Conservation (phyloP, 2,329 filamentous ascomycete species). For the Xylaria sp. region DNA sequence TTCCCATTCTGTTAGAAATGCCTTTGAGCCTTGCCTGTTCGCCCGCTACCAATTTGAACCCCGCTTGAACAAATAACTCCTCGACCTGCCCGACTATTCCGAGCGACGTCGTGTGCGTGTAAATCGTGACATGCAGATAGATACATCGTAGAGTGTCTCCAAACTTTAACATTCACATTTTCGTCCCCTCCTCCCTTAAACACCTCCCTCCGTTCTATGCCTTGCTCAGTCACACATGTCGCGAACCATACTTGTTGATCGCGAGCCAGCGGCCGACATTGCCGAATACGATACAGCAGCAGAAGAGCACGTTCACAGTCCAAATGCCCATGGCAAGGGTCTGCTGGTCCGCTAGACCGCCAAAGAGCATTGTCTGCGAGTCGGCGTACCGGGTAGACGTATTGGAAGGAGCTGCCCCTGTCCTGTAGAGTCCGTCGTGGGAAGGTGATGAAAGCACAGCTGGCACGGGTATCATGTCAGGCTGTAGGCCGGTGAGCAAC, state of each 20-base stretch:
- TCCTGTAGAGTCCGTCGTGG: slow-evolving; percentile 13
- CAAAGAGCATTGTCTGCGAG: slow-evolving; percentile 46
- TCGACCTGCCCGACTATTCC: not conserved
- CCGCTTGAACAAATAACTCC: not conserved
- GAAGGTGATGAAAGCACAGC: slow-evolving; percentile 43
- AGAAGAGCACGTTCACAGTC: slow-evolving; percentile 93
- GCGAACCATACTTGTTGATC: slow-evolving; percentile 50
- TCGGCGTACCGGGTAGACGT: slow-evolving; percentile 9
- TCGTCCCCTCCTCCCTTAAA: not conserved
- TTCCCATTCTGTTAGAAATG: not conserved
- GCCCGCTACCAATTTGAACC: slow-evolving; percentile 6
- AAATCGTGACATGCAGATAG: slow-evolving; percentile 13
- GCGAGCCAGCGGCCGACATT: slow-evolving; percentile 87
- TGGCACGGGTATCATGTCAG: slow-evolving; percentile 76
- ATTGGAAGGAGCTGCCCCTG: slow-evolving; percentile 11
- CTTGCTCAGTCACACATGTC: slow-evolving; percentile 53
- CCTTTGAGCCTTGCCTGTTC: not conserved
- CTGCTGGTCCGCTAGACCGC: slow-evolving; percentile 64
- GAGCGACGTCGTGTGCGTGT: not conserved
- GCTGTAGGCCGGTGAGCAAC: slow-evolving; percentile 75
- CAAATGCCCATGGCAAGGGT: slow-evolving; percentile 78
- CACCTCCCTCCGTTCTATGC: not conserved
- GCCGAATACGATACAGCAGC: slow-evolving; percentile 93
- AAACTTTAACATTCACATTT: not conserved
- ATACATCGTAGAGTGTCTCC: not conserved